Base-by-base conservation (phyloP, 805 yeast genomes). In the Clavispora santaluciae region DNA sequence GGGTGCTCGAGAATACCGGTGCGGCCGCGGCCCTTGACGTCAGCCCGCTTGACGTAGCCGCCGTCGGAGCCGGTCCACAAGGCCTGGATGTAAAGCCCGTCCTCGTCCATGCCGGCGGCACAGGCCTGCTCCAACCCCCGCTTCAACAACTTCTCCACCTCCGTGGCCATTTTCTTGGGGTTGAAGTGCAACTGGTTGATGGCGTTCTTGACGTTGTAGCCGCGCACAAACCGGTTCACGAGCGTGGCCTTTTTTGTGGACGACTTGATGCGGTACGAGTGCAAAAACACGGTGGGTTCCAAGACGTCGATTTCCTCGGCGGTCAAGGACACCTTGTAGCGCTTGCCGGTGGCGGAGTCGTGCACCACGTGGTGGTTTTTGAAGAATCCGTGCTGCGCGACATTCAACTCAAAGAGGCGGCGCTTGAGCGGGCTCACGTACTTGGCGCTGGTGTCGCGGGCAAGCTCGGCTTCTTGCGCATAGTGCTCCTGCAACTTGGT, bases 51-150 rank as follows among this genome's bases (percentile, higher is more conserved):
- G 22, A 58, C 54, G 81, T 84, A 79, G 38, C 64, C 56, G 16
- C 95, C 96, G 61, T 91, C 98, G 42, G 89, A 81, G 31, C 96
- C 97, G 21, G 81, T 81, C 97, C 97, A 91, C 44, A 89, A 78
- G 56, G 86, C 86, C 33, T 82, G 78, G 42, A 91, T 75, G 54
- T 83, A 86, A 33, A 89, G 60, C 28, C 75, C 75, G 44, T 82
- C 76, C 18, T 79, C 75, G 45, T 81, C 64, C 45, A 84, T 62
- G 3, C 81, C 79, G 48, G 83, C 61, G 29, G 66, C 68, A 42
- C 75, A 67, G 17, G 90, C 88, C 55, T 86, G 88, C 35, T 76
- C 72, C 24, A 86, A 55, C 8, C 95, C 95, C 38, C 77, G 70
- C 54, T 81, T 79, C 46, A 91, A 72, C 63, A 90, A 66, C 46